Base-by-base conservation (phyloP, 495 filamentous ascomycete species). In the Lepraria neglecta region DNA sequence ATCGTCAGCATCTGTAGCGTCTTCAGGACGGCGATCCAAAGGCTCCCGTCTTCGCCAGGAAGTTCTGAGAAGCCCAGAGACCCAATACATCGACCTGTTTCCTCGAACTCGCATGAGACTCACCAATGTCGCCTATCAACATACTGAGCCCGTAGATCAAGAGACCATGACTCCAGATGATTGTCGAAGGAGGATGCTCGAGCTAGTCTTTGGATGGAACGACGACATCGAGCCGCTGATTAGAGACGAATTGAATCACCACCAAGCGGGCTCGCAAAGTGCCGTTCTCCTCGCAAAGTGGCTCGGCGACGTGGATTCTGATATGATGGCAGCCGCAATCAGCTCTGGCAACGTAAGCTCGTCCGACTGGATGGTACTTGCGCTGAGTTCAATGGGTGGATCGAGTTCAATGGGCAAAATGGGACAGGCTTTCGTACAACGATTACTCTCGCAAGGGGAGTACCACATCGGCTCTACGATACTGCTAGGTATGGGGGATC, bases 341-440 rank as follows among this genome's bases (percentile, higher is more conserved):
- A 82, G 82, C 38, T 83, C 90, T 0, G 88, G 95, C 56, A 86
- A 89, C 31, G 89, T 91, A 76, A 91, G 90, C 44, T 87, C 88
- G 2, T 87, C 86, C 1, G 95, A 97, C 72, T 98, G 94, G 95
- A 96, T 98, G 91, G 78, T 97, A 62, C 77, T 98, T 6, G 94
- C 94, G 15, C 76, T 98, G 56, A 97, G 90, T 69, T 86, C 88
- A 33, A 95, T 97, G 78, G 84, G 75, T 56, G 84, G 87, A 1
- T 80, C 87, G 59, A 83, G 85, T 14, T 90, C 91, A 6, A 88
- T 92, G 66, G 89, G 94, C 65, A 94, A 92, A 68, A 85, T 97
- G 56, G 92, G 88, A 21, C 87, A 95, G 55, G 89, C 90, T 11
- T 96, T 95, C 71, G 91, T 96, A 24, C 90, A 95, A 76, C 85